Evolutionary conservation across 495 filamentous ascomycete species (phyloP).

Genomic region (Daldinia loculata): DNA sequence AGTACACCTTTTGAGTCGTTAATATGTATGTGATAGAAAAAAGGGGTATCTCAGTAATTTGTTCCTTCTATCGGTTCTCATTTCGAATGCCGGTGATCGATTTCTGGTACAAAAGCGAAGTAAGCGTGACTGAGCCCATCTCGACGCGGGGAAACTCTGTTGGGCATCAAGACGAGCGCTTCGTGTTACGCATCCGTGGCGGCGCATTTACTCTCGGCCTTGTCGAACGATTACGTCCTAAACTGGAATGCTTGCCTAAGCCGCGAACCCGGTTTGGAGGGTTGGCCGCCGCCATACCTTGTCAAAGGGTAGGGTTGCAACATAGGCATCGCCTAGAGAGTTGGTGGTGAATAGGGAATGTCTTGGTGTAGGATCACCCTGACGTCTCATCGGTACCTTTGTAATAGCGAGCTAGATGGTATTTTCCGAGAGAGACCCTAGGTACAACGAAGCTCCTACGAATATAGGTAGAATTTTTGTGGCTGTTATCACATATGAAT

Average conservation of each 20-base stretch:
- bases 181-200: not conserved
- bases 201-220: not conserved
- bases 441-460: not conserved
- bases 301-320: constrained; percentile 13
- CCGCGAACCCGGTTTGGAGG: constrained; percentile 13
- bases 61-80: not conserved
- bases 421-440: not conserved
- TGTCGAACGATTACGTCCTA: not conserved
- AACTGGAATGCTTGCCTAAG: constrained; percentile 6
- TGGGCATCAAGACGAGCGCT: not conserved
- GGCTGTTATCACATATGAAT: not conserved
- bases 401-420: not conserved
- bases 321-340: not conserved
- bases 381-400: not conserved
- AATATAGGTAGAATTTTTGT: not conserved
- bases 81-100: not conserved
- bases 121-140: not conserved
- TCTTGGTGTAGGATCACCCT: constrained; percentile 8
- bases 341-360: not conserved
- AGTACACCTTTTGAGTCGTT: not conserved
- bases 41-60: not conserved
- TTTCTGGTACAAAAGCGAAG: not conserved
- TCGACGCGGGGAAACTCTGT: constrained; percentile 1
- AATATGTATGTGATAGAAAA: not conserved
- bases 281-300: not conserved